phyloP scores from a whole-genome alignment of 768 basidiomycete genomes.

The Xerocomellus intermedius region DNA sequence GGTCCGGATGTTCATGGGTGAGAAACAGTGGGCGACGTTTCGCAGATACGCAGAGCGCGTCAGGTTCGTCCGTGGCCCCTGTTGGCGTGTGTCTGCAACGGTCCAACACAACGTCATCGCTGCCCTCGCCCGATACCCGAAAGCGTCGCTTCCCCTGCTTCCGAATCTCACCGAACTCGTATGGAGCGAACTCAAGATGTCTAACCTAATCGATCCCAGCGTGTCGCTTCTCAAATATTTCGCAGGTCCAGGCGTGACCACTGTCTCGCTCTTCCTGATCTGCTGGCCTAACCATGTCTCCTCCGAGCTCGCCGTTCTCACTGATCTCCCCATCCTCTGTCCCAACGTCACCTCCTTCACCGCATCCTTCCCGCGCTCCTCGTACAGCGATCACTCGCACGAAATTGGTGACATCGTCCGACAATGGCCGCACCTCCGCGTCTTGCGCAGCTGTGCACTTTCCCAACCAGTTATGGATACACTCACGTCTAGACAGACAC shows the following conservation, averaged over 20 bases:
- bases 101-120: constrained; percentile 19
- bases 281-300: constrained; percentile 26
- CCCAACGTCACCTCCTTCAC: constrained; percentile 30
- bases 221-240: constrained; percentile 27
- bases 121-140: constrained; percentile 12
- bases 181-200: constrained; percentile 28
- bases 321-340: constrained; percentile 19
- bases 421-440: constrained; percentile 20
- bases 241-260: constrained; percentile 18
- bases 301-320: constrained; percentile 21
- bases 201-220: constrained; percentile 20
- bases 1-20: constrained; percentile 26
- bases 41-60: constrained; percentile 26
- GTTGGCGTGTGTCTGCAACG: constrained; percentile 14
- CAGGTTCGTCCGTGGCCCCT: constrained; percentile 22
- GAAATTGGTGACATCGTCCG: constrained; percentile 25
- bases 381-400: constrained; percentile 25
- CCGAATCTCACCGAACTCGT: constrained; percentile 25
- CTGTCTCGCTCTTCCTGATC: constrained; percentile 20
- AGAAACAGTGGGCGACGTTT: constrained; percentile 29
- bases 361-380: constrained; percentile 25
- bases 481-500: constrained; percentile 4
- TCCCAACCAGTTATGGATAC: constrained; percentile 22
- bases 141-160: constrained; percentile 20
- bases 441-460: constrained; percentile 21